Evolutionary conservation across 1,139 yeast genomes (phyloP).

Genomic region (Saccharomyces pastorianus): DNA sequence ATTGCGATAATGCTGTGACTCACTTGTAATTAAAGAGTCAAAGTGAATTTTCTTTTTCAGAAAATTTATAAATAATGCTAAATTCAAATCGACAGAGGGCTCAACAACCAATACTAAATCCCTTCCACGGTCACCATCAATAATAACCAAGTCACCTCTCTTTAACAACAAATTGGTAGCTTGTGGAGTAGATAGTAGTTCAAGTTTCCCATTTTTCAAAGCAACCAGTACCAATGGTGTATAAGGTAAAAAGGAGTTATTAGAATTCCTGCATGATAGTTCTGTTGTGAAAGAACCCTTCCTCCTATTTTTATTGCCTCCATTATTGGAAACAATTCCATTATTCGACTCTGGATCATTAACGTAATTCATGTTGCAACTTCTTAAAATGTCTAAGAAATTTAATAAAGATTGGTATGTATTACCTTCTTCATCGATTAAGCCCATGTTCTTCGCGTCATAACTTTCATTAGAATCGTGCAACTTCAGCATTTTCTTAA

Average conservation of each 20-base stretch:
- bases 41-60: conserved; percentile 50
- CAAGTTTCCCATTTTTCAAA: conserved; percentile 81
- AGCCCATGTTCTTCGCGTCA: conserved; percentile 2
- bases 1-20: conserved; percentile 27
- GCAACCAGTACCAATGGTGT: conserved; percentile 58
- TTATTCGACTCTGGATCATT: conserved; percentile 6
- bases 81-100: conserved; percentile 58
- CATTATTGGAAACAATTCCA: not conserved
- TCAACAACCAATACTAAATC: conserved; percentile 78
- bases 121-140: conserved; percentile 92
- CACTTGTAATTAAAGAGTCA: conserved; percentile 30
- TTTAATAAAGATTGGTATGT: conserved; percentile 5
- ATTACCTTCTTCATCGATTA: not conserved
- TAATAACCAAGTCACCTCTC: conserved; percentile 76
- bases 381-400: conserved; percentile 20
- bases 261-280: conserved; percentile 3
- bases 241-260: conserved; percentile 25
- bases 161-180: conserved; percentile 48
- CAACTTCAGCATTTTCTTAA: conserved; percentile 15
- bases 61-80: conserved; percentile 76
- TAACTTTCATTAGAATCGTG: conserved; percentile 2
- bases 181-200: conserved; percentile 67
- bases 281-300: not conserved
- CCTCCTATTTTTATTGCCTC: not conserved
- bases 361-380: conserved; percentile 19